phyloP scores from a whole-genome alignment of 257 asterid species.

The Solanum rostratum region DNA sequence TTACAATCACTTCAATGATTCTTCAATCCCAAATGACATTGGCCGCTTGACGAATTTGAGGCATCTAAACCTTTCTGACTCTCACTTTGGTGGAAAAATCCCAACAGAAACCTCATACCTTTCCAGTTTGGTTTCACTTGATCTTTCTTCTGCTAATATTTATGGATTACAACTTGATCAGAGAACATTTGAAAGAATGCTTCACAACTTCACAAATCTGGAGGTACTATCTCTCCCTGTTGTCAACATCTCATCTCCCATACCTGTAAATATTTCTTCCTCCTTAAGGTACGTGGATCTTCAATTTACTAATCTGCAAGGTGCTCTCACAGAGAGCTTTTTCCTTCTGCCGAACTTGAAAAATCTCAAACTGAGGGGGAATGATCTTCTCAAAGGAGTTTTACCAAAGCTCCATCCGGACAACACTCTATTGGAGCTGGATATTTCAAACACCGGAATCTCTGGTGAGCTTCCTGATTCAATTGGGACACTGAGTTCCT shows the following conservation, averaged over 20 bases:
- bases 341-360: background rate
- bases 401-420: background rate
- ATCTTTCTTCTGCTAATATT: accelerated
- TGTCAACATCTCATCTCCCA: background rate
- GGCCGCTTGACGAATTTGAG: background rate
- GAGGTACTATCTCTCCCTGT: accelerated
- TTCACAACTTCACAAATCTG: background rate
- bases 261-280: background rate
- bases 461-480: background rate
- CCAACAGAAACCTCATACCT: background rate
- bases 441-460: background rate
- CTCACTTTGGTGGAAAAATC: accelerated
- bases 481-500: background rate
- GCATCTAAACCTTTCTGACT: background rate
- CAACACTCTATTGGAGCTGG: background rate
- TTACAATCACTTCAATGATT: accelerated
- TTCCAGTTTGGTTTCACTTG: background rate
- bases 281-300: background rate
- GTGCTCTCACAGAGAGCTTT: background rate
- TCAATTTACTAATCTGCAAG: accelerated
- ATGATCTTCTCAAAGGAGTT: background rate
- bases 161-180: background rate
- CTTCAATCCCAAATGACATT: background rate
- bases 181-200: background rate
- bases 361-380: accelerated